These are phyloP conservation scores for Limonium bicolor DNA, from an alignment of 148 eudicot species.

Conservation along the genomic window DNA sequence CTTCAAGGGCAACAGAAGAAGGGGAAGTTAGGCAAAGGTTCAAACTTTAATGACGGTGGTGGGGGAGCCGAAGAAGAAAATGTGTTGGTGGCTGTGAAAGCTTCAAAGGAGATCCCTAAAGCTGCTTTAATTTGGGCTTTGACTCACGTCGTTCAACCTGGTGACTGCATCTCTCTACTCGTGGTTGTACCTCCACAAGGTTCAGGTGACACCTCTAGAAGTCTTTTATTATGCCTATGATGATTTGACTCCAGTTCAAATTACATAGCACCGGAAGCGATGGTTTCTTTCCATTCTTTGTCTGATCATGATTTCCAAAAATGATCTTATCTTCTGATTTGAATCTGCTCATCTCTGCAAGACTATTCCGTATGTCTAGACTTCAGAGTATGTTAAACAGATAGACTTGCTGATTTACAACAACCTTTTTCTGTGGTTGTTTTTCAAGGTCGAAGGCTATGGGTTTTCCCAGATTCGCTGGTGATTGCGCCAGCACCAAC, in stretches of 20 bases:
- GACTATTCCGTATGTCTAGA: too few relatives aligned
- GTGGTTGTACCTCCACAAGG: slow-evolving; percentile 66
- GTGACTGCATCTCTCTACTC: slow-evolving; percentile 73
- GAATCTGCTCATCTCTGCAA: too few relatives aligned
- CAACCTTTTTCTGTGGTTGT: slow-evolving; percentile 1
- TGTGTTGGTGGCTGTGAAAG: slow-evolving; percentile 89
- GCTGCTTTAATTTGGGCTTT: slow-evolving; percentile 87
- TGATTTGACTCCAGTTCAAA: too few relatives aligned
- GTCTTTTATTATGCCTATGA: too few relatives aligned
- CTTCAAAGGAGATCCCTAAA: slow-evolving; percentile 75
- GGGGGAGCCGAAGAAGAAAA: slow-evolving; percentile 47
- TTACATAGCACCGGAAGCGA: too few relatives aligned
- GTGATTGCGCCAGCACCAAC: slow-evolving; percentile 81
- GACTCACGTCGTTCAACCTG: slow-evolving; percentile 98
- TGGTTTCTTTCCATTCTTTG: too few relatives aligned
- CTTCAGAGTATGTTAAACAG: not conserved
- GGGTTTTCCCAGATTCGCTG: slow-evolving; percentile 88
- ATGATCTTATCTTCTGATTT: too few relatives aligned
- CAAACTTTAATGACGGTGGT: slow-evolving; percentile 8
- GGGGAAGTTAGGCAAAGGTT: not conserved
- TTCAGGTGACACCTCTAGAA: slow-evolving; percentile 75
- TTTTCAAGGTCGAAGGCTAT: slow-evolving; percentile 64
- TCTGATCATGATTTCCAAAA: too few relatives aligned
- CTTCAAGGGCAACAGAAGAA: not conserved
- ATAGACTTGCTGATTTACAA: too few relatives aligned